Evolutionary conservation across 352 stramenopile species (phyloP).

Genomic region (Pythium aristosporum): DNA sequence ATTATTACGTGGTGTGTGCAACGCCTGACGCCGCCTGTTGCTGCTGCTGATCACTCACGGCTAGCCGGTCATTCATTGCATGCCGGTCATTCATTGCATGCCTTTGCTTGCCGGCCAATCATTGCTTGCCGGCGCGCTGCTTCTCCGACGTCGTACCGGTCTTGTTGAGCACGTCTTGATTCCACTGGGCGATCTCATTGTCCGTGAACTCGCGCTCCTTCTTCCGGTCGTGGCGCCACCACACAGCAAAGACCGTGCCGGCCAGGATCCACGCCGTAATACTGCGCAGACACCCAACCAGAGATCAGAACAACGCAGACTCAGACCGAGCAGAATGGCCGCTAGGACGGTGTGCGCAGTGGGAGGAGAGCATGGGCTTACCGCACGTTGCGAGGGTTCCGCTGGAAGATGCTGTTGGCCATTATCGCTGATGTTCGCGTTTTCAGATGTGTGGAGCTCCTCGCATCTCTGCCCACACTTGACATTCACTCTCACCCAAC

Average conservation of each 20-base stretch:
- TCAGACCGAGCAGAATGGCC: neutral
- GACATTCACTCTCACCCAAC: constrained; percentile 5
- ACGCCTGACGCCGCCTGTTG: too few relatives aligned
- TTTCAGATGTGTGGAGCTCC: neutral
- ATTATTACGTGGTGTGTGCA: too few relatives aligned
- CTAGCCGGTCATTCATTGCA: neutral
- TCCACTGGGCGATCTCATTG: constrained; percentile 47
- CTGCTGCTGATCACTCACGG: too few relatives aligned
- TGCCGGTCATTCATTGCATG: too few relatives aligned
- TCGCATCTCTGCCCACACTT: neutral
- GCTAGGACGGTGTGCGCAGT: neutral
- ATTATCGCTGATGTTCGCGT: constrained; percentile 7
- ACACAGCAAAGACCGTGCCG: constrained; percentile 34
- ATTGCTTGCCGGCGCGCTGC: constrained; percentile 16
- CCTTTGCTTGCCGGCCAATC: neutral
- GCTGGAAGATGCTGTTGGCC: constrained; percentile 25
- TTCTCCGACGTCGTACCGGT: constrained; percentile 33
- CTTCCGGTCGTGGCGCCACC: constrained; percentile 62
- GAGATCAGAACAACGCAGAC: neutral
- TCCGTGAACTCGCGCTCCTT: constrained; percentile 55
- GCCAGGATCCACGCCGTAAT: constrained; percentile 58
- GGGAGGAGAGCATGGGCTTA: constrained; percentile 2
- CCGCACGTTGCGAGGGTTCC: constrained; percentile 30
- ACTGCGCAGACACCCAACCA: constrained; percentile 22
- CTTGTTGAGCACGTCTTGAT: constrained; percentile 53